Percentiles rank a stretch among this genome's conserved stretches.
Conservation (phyloP, 2,329 filamentous ascomycete genomes). For the Xylaria sp. region DNA sequence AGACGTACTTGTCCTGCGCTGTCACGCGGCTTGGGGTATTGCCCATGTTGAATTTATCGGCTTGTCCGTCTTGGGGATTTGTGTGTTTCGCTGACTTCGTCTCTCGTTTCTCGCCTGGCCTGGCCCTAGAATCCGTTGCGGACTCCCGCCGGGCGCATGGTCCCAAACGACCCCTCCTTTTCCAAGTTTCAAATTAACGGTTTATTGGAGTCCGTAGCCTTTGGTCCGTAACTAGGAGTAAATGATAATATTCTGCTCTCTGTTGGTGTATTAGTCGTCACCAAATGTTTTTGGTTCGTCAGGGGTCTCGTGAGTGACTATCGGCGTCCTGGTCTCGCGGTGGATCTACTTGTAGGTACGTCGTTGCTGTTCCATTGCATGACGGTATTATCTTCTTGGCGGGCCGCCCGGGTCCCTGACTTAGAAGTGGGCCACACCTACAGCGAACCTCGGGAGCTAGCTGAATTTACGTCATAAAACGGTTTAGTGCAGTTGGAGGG, state of each 20-base stretch:
- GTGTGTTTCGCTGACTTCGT: conserved; percentile 8
- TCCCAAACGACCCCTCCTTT: conserved; percentile 29
- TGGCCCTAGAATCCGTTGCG: conserved; percentile 43
- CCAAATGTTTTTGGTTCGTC: background rate
- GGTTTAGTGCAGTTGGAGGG: too few relatives aligned
- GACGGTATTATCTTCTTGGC: background rate
- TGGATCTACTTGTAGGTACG: conserved; percentile 14
- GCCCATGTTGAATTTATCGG: conserved; percentile 56
- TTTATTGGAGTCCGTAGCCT: background rate
- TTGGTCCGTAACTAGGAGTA: background rate
- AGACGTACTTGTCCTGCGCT: conserved; percentile 82
- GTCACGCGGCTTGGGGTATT: conserved; percentile 68
- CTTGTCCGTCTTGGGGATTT: background rate
- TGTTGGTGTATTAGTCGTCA: background rate
- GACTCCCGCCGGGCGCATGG: conserved; percentile 46
- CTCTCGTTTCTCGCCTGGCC: conserved; percentile 37
- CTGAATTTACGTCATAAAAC: too few relatives aligned
- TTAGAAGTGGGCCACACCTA: too few relatives aligned
- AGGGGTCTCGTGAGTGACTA: conserved; percentile 29
- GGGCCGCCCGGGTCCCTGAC: too few relatives aligned
- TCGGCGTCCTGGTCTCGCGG: conserved; percentile 8
- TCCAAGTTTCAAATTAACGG: background rate
- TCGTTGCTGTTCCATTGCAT: conserved; percentile 24
- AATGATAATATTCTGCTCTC: background rate
- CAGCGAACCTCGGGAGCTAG: too few relatives aligned